Conservation (phyloP, 1,284 basidiomycete species). For the Trichosporon inkin region DNA sequence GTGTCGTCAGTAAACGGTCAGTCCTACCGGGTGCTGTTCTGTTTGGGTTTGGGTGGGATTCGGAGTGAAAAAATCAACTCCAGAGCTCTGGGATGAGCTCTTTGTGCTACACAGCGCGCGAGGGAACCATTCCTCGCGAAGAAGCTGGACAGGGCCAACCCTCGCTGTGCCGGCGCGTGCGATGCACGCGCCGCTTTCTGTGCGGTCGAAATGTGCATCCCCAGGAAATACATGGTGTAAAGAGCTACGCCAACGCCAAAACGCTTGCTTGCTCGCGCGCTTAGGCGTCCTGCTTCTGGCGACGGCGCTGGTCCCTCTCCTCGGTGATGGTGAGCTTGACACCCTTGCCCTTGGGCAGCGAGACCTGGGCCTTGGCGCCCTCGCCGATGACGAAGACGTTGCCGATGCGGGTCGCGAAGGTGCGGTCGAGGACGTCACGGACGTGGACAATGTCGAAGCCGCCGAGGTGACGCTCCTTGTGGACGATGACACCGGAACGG, state of each 20-base stretch:
- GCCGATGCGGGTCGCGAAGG: slow-evolving; percentile 89
- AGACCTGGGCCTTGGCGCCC: slow-evolving; percentile 93
- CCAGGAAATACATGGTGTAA: slow-evolving; percentile 9
- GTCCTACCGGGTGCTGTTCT: too few relatives aligned
- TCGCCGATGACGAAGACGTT: slow-evolving; percentile 99
- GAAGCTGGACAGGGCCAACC: not conserved
- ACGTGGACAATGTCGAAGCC: slow-evolving; percentile 98
- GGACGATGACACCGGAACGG: slow-evolving; percentile 89
- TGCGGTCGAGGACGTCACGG: slow-evolving; percentile 90
- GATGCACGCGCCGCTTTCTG: slow-evolving; percentile 3
- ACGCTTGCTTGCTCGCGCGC: too few relatives aligned
- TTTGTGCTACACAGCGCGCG: slow-evolving; percentile 3
- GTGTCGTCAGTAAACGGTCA: not conserved
- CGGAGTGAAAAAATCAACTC: slow-evolving; percentile 6
- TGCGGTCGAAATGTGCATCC: slow-evolving; percentile 9
- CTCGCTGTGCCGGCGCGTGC: slow-evolving; percentile 4
- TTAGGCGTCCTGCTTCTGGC: slow-evolving; percentile 9
- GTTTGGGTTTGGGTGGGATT: not conserved
- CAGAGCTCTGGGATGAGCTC: not conserved
- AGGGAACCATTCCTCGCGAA: slow-evolving; percentile 8
- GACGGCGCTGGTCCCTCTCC: slow-evolving; percentile 49
- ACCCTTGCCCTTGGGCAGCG: slow-evolving; percentile 97
- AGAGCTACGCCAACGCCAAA: not conserved
- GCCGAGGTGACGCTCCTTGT: slow-evolving; percentile 94
- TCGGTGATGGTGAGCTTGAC: slow-evolving; percentile 59